These are phyloP conservation scores for Syncephalis plumigaleata DNA, from an alignment of 371 early-diverging fungal species.

Conservation along the genomic window DNA sequence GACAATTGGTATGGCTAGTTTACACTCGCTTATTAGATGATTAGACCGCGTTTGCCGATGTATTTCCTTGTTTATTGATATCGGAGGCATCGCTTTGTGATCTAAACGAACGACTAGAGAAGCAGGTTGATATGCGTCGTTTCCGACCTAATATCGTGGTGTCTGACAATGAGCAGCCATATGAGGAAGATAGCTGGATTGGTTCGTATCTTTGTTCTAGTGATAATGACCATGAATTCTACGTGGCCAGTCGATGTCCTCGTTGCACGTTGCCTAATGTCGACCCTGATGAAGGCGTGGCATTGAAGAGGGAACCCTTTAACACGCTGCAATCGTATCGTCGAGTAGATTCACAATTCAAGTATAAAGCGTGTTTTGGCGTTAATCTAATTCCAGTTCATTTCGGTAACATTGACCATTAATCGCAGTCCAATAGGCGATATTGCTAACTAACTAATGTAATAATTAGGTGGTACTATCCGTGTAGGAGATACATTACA, in stretches of 20 bases:
- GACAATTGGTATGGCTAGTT: too few species aligned
- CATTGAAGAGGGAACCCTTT: constrained; percentile 15
- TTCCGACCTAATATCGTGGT: constrained; percentile 20
- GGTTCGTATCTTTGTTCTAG: constrained; percentile 4
- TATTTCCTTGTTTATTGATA: constrained; percentile 15
- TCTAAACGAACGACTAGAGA: constrained; percentile 14
- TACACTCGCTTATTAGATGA: too few species aligned
- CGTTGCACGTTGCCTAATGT: constrained; percentile 15
- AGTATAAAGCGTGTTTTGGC: constrained; percentile 6
- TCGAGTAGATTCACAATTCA: constrained; percentile 4
- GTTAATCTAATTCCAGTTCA: background rate
- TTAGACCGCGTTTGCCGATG: constrained; percentile 19
- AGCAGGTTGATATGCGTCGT: constrained; percentile 12
- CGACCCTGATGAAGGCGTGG: constrained; percentile 16
- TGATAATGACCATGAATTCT: constrained; percentile 6
- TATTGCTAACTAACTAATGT: too few species aligned
- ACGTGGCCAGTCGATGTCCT: background rate
- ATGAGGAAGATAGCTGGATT: constrained; percentile 22
- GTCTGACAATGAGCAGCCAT: constrained; percentile 7
- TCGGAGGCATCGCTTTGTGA: constrained; percentile 16
- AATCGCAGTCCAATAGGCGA: too few species aligned
- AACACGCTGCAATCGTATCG: constrained; percentile 15
- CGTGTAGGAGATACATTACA: too few species aligned
- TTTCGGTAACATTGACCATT: too few species aligned
- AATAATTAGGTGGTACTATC: too few species aligned